Conservation (phyloP, 1,139 yeast species). For the Geotrichum cucujoidarum region DNA sequence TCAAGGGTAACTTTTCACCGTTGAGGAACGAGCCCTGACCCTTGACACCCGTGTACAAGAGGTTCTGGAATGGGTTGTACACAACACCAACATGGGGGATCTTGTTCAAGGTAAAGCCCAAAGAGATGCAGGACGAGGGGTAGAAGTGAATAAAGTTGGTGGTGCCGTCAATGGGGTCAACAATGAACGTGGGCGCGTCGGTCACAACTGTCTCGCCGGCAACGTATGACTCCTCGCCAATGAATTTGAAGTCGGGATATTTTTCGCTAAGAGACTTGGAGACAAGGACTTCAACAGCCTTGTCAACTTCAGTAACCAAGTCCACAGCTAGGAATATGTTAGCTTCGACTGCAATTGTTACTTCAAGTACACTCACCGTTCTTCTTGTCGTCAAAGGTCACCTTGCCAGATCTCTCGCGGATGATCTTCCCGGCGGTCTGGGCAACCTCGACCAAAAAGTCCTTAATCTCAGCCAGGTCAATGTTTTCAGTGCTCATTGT, state of each 20-base stretch:
- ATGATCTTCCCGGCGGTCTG: constrained; percentile 48
- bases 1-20: constrained; percentile 41
- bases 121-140: constrained; percentile 55
- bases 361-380: constrained; percentile 33
- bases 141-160: constrained; percentile 57
- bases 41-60: constrained; percentile 47
- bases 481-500: constrained; percentile 11
- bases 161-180: constrained; percentile 61
- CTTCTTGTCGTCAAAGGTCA: constrained; percentile 48
- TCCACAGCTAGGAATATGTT: constrained; percentile 51
- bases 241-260: constrained; percentile 48
- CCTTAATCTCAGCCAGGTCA: constrained; percentile 37
- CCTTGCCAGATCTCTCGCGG: constrained; percentile 44
- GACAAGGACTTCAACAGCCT: constrained; percentile 48
- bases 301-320: constrained; percentile 54
- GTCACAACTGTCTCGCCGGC: constrained; percentile 45
- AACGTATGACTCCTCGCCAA: constrained; percentile 55
- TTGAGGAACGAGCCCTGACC: constrained; percentile 52
- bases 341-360: neutral
- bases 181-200: constrained; percentile 54
- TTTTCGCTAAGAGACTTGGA: constrained; percentile 35
- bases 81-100: constrained; percentile 55
- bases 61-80: constrained; percentile 50
- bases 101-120: constrained; percentile 49
- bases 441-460: constrained; percentile 47